Evolutionary conservation across 495 filamentous ascomycete species (phyloP), one percentile per base, ranked within the genome.

Genomic region (Rhizodiscina lignyota): DNA sequence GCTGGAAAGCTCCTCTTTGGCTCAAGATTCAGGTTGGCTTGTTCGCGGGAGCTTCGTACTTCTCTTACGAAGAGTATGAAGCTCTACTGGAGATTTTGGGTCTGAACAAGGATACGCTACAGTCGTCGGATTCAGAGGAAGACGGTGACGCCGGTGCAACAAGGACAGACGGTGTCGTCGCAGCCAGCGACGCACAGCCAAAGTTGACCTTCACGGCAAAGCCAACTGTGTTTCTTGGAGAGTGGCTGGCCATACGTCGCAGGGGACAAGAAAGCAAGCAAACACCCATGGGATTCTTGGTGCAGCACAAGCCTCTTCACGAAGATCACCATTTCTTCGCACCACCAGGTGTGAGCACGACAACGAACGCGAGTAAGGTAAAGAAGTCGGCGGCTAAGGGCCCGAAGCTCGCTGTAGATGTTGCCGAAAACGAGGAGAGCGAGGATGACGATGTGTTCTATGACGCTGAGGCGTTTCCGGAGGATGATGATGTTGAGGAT

Each of bases 241-340:
- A 73, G 20, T 73, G 65, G 66, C 46, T 72, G 1, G 43, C 59
- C 1, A 36, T 68, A 6, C 55, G 63, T 1, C 58, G 66, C 12
- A 62, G 64, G 32, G 64, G 64, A 4, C 62, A 68, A 22, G 61
- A 70, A 34, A 51, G 70, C 11, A 35, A 49, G 18, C 61, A 70
- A 22, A 72, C 68, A 0, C 69, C 66, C 2, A 68, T 74, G 60
- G 68, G 68, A 0, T 64, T 67, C 40, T 48, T 74, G 11, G 65
- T 61, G 30, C 62, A 60, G 1, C 61, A 59, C 1, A 47, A 52
- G 41, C 42, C 43, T 5, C 50, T 72, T 16, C 49, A 40, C 10
- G 26, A 38, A 21, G 50, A 49, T 10, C 62, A 64, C 35, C 56
- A 62, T 0, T 68, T 71, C 47, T 71, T 69, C 48, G 18, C 30